phyloP scores from a whole-genome alignment of 75 land plant species.

The Pinus tabuliformis region DNA sequence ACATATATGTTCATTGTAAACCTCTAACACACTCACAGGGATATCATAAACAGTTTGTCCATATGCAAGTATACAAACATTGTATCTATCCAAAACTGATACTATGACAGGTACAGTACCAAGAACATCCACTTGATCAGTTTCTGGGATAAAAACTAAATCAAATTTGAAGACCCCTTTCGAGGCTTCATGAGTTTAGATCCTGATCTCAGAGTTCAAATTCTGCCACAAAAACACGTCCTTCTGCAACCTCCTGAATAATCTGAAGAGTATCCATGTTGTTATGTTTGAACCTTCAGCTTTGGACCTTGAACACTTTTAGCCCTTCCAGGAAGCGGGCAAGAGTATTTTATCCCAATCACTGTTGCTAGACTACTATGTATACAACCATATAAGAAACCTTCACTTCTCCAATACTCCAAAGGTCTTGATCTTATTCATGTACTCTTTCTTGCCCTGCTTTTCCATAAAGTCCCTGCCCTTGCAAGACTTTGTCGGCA shows the following conservation, averaged over 20 bases:
- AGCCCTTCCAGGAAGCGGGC: no score
- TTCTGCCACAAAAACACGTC: constrained; percentile 62
- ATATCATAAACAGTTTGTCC: constrained; percentile 97
- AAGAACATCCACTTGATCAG: constrained; percentile 84
- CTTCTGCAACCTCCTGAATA: constrained; percentile 49
- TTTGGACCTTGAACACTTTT: no score
- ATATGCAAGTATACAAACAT: constrained; percentile 98
- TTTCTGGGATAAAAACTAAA: constrained; percentile 81
- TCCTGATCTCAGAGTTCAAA: constrained; percentile 88
- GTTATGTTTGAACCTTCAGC: no score
- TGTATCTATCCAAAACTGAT: constrained; percentile 95
- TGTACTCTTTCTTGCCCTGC: constrained; percentile 70
- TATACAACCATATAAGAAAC: not conserved
- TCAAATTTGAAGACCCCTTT: constrained; percentile 91
- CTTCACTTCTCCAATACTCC: constrained; percentile 81
- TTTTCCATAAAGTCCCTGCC: constrained; percentile 46
- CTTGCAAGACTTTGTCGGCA: constrained; percentile 9
- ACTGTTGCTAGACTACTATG: no score
- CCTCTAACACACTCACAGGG: constrained; percentile 91
- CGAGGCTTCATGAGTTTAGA: constrained; percentile 52
- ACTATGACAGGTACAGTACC: constrained; percentile 80
- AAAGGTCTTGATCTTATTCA: constrained; percentile 63
- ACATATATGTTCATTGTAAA: constrained; percentile 96
- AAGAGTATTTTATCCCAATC: no score
- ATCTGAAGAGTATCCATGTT: no score